These are phyloP conservation scores for Dothiorella sarmentorum DNA, from an alignment of 2,329 filamentous ascomycete species.

Conservation along the genomic window DNA sequence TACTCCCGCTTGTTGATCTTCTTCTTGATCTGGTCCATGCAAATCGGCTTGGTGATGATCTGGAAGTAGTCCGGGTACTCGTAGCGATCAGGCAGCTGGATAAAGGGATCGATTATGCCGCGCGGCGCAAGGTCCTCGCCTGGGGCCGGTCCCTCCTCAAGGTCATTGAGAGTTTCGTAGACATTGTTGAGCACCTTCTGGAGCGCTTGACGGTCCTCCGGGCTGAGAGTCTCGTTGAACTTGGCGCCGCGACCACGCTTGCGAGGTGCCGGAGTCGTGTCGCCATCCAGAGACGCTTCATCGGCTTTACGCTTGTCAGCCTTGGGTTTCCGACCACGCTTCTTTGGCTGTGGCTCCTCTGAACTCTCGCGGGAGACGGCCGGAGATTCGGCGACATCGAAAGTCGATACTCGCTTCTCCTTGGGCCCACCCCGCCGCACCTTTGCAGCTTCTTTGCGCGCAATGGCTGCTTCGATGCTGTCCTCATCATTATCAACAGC, in stretches of 20 bases:
- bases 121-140: constrained; percentile 60
- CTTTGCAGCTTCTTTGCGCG: constrained; percentile 80
- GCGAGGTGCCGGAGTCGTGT: constrained; percentile 59
- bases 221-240: constrained; percentile 60
- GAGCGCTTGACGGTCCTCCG: constrained; percentile 69
- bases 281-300: constrained; percentile 60
- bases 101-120: constrained; percentile 87
- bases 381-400: constrained; percentile 66
- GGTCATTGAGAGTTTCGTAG: constrained; percentile 75
- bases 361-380: constrained; percentile 76
- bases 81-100: constrained; percentile 83
- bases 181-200: constrained; percentile 75
- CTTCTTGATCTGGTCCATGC: constrained; percentile 90
- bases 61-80: constrained; percentile 95
- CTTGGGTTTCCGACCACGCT: constrained; percentile 73
- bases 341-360: constrained; percentile 73
- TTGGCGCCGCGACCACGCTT: constrained; percentile 70
- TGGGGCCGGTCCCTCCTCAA: constrained; percentile 60
- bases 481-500: constrained; percentile 97
- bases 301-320: constrained; percentile 87
- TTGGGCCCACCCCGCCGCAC: constrained; percentile 77
- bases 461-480: constrained; percentile 85
- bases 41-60: constrained; percentile 88
- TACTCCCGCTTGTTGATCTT: constrained; percentile 98
- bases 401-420: constrained; percentile 53